A percentile compares a stretch with the other conserved stretches of the same genome.
Conservation (phyloP, 2,329 filamentous ascomycete genomes). For the Cladosporium phlei region DNA sequence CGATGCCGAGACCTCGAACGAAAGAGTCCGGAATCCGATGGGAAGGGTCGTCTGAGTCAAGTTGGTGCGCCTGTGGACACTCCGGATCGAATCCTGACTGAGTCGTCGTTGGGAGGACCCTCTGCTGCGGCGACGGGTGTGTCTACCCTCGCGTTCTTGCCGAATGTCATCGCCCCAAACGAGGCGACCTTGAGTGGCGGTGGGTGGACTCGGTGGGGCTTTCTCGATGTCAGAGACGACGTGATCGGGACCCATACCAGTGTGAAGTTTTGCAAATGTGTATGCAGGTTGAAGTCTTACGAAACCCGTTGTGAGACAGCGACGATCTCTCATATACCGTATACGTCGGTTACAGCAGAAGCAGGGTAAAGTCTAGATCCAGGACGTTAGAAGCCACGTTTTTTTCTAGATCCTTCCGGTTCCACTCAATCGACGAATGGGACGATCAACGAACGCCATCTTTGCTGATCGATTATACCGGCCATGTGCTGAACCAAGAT, state of each 20-base stretch:
- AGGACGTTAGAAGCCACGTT: neutral
- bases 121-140: neutral
- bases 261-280: neutral
- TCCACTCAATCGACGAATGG: constrained; percentile 1
- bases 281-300: too few relatives aligned
- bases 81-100: constrained; percentile 1
- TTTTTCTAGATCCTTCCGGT: neutral
- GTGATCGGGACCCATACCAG: constrained; percentile 4
- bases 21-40: constrained; percentile 2
- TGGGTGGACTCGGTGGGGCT: neutral
- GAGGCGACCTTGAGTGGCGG: neutral
- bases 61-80: neutral
- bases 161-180: neutral
- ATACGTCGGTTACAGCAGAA: neutral
- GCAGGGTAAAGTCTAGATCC: neutral
- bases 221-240: neutral
- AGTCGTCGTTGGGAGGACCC: constrained; percentile 1
- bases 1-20: constrained; percentile 1
- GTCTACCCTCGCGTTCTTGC: constrained; percentile 1
- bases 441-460: neutral
- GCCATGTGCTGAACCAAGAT: neutral
- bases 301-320: neutral
- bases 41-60: neutral
- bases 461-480: neutral
- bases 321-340: constrained; percentile 2